Percentiles rank a stretch among this genome's conserved stretches.
phyloP scores from a whole-genome alignment of 2,329 filamentous ascomycete species.

The Hymenoscyphus infarciens region DNA sequence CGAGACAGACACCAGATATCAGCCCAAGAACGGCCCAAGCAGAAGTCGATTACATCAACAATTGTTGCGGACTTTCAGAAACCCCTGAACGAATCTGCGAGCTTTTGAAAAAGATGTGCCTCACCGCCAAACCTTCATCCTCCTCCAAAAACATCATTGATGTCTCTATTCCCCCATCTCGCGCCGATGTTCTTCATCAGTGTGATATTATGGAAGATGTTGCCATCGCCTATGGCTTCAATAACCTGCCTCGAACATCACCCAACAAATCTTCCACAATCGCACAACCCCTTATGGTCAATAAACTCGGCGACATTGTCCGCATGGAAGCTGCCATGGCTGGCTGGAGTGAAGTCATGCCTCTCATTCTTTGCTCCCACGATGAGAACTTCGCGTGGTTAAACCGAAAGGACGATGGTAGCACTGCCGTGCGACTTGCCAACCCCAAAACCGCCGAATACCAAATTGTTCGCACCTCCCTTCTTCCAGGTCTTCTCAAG shows the following conservation, averaged over 20 bases:
- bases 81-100: constrained; percentile 72
- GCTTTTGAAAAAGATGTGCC: constrained; percentile 85
- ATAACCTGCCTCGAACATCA: constrained; percentile 83
- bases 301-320: constrained; percentile 92
- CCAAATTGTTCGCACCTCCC: constrained; percentile 83
- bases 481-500: constrained; percentile 86
- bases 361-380: constrained; percentile 92
- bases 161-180: constrained; percentile 79
- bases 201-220: constrained; percentile 99
- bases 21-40: constrained; percentile 73
- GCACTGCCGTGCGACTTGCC: constrained; percentile 76
- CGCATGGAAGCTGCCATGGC: constrained; percentile 87
- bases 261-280: constrained; percentile 83
- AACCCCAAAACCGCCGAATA: constrained; percentile 94
- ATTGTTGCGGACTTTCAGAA: constrained; percentile 79
- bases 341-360: constrained; percentile 95
- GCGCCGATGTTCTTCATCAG: constrained; percentile 92
- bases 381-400: constrained; percentile 98
- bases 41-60: constrained; percentile 90
- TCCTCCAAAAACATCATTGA: constrained; percentile 69
- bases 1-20: constrained; percentile 76
- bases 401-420: constrained; percentile 83
- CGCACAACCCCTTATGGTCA: constrained; percentile 82
- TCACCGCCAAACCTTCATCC: constrained; percentile 71
- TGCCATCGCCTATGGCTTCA: constrained; percentile 96